A percentile compares a stretch with the other conserved stretches of the same genome.
Conservation (phyloP, 345 rosid genomes). For the Cardamine resedifolia region DNA sequence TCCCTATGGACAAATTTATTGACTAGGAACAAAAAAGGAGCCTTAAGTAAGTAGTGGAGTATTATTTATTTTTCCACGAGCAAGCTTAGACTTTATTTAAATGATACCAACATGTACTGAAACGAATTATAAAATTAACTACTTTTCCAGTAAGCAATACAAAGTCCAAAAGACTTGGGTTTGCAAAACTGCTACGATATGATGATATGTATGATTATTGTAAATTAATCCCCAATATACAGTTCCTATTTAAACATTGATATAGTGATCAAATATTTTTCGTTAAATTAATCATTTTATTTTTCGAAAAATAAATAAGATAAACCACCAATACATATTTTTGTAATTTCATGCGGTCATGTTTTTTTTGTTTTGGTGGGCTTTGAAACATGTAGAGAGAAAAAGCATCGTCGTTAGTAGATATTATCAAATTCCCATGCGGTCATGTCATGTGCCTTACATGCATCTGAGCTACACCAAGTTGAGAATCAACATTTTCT, state of each 20-base stretch:
- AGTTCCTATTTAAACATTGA: background rate
- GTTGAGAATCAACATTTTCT: background rate
- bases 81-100: background rate
- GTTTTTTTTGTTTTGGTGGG: background rate
- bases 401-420: constrained; percentile 7
- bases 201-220: background rate
- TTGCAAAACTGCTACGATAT: constrained; percentile 8
- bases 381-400: constrained; percentile 12
- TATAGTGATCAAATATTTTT: background rate
- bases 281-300: background rate
- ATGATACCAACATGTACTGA: background rate
- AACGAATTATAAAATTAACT: constrained; percentile 1
- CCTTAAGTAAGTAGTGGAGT: background rate
- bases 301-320: background rate
- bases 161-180: background rate
- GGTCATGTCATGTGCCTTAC: constrained; percentile 35
- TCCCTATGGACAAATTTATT: constrained; percentile 37
- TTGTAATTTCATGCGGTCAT: constrained; percentile 3
- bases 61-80: background rate
- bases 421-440: constrained; percentile 35
- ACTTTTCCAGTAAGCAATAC: background rate
- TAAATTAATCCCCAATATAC: background rate
- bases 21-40: constrained; percentile 31
- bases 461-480: constrained; percentile 34
- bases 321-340: background rate